Base-by-base conservation (phyloP, 139 green algal species). In the Chlorella sp. region DNA sequence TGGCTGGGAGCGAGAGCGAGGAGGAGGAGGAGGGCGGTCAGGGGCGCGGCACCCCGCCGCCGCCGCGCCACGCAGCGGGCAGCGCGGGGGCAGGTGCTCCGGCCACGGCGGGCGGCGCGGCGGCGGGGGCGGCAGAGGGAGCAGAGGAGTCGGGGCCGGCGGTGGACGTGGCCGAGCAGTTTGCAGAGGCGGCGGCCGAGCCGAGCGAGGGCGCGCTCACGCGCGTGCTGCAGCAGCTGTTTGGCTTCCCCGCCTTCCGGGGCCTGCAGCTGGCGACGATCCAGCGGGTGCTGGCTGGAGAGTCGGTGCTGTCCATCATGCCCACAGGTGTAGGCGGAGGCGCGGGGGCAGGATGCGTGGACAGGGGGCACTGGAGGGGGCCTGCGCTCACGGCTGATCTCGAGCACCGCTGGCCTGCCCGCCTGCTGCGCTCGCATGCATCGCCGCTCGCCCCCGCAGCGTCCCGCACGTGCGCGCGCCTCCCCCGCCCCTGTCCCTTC, bases 251-350 rank as follows among this genome's bases (percentile, higher is more conserved):
- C 0, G 53, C 61, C 33, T 97, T 98, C 77, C 81, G 93, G 6
- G 88, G 89, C 14, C 83, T 86, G 45, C 94, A 98, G 85, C 76
- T 97, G 83, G 56, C 83, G 36, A 83, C 94, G 3, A 84, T 98
- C 27, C 69, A 80, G 46, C 70, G 81, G 11, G 83, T 96, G 59
- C 80, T 98, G 72, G 38, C 45, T 3, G 90, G 90, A 3, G 50
- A 82, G 14, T 92, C 86, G 53, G 85, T 90, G 56, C 81, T 98
- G 56, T 91, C 83, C 9, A 86, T 98, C 40, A 87, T 98, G 79
- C 95, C 95, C 7, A 98, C 95, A 19, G 94, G 93, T 66, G 74
- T n/a, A n/a, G n/a, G n/a, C n/a, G n/a, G n/a, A n/a, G n/a, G n/a
- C n/a, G n/a, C n/a, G n/a, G n/a, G n/a, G n/a, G n/a, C n/a, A n/a